phyloP scores from a whole-genome alignment of 306 rosid genomes.

The Gastrolobium villosum region DNA sequence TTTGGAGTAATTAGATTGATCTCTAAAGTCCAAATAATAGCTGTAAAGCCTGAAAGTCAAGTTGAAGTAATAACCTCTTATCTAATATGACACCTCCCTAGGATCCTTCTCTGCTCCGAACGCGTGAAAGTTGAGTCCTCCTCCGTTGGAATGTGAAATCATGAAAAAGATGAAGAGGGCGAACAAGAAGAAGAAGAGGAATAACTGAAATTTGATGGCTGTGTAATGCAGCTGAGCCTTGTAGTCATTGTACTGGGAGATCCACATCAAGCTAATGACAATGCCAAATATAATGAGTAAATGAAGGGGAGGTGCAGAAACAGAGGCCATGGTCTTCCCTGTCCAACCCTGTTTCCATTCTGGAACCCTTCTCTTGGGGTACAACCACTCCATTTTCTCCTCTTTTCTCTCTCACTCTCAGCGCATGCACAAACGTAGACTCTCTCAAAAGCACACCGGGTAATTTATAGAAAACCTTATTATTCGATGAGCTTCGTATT shows the following conservation, averaged over 20 bases:
- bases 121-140: slow-evolving; percentile 53
- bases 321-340: slow-evolving; percentile 58
- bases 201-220: slow-evolving; percentile 58
- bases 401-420: not conserved
- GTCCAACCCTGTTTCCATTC: slow-evolving; percentile 78
- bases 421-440: not conserved
- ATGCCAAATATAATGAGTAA: slow-evolving; percentile 71
- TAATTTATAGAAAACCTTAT: not conserved
- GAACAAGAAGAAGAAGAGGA: slow-evolving; percentile 65
- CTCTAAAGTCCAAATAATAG: too few species aligned
- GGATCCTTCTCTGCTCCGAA: not conserved
- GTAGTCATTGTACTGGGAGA: slow-evolving; percentile 63
- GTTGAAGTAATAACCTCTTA: too few species aligned
- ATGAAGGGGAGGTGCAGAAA: slow-evolving; percentile 70
- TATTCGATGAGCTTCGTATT: not conserved
- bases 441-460: not conserved
- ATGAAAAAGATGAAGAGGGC: slow-evolving; percentile 59
- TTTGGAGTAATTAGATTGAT: too few species aligned
- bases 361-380: slow-evolving; percentile 69
- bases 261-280: slow-evolving; percentile 69
- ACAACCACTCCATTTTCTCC: slow-evolving; percentile 67
- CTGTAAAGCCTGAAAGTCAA: too few species aligned
- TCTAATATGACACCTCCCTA: too few species aligned
- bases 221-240: slow-evolving; percentile 56
- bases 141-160: slow-evolving; percentile 51